phyloP scores from a whole-genome alignment of 768 basidiomycete genomes.

The Psilocybe subaeruginosa region DNA sequence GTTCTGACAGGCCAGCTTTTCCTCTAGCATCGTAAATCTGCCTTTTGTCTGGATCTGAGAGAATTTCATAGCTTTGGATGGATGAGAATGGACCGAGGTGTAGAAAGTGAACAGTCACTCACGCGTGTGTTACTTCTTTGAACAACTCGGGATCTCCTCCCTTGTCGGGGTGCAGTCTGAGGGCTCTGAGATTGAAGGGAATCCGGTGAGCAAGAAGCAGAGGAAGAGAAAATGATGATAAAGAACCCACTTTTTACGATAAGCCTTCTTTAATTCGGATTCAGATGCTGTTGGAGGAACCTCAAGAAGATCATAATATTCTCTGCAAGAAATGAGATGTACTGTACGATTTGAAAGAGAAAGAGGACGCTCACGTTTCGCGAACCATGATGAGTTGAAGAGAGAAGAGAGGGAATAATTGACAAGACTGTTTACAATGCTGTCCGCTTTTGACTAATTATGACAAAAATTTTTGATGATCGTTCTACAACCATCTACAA shows the following conservation, averaged over 20 bases:
- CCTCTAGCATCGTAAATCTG: constrained; percentile 87
- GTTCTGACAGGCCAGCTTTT: constrained; percentile 87
- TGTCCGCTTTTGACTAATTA: constrained; percentile 32
- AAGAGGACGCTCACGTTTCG: constrained; percentile 26
- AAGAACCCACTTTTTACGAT: constrained; percentile 80
- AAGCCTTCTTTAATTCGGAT: constrained; percentile 90
- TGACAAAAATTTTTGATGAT: constrained; percentile 31
- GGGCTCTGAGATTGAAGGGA: constrained; percentile 53
- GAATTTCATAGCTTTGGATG: constrained; percentile 79
- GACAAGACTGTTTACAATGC: constrained; percentile 11
- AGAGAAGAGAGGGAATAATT: constrained; percentile 23
- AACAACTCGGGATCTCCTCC: constrained; percentile 96
- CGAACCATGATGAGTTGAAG: constrained; percentile 23
- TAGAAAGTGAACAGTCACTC: constrained; percentile 36
- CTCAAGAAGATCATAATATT: constrained; percentile 93
- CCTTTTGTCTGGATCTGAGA: constrained; percentile 87
- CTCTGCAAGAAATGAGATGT: constrained; percentile 45
- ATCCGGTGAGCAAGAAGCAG: constrained; percentile 9
- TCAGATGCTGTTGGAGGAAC: constrained; percentile 80
- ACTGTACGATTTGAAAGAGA: neutral
- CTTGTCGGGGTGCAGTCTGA: constrained; percentile 90
- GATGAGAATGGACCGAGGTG: constrained; percentile 3
- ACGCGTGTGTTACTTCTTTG: constrained; percentile 98
- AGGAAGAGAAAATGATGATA: constrained; percentile 5
- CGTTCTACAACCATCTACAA: constrained; percentile 48